phyloP scores from a whole-genome alignment of 495 filamentous ascomycete species.

The Parachaetomium inaequale region DNA sequence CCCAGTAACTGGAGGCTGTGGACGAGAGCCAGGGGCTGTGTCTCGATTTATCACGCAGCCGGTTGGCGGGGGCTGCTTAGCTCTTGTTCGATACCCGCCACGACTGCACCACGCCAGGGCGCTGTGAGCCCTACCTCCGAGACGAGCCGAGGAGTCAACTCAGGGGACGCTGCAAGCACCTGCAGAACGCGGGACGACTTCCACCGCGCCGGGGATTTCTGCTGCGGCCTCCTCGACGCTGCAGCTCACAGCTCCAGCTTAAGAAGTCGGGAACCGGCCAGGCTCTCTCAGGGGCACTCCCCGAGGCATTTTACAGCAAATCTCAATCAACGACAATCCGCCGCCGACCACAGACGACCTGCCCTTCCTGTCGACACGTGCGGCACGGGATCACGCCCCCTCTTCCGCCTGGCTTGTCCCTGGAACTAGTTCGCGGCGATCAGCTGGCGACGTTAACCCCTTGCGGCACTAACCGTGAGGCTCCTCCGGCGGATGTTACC shows the following conservation, averaged over 20 bases:
- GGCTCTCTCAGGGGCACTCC: conserved; percentile 13
- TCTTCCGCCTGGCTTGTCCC: background rate
- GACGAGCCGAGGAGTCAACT: conserved; percentile 10
- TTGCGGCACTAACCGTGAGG: conserved; percentile 8
- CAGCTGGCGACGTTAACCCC: conserved; percentile 2
- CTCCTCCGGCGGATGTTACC: conserved; percentile 8
- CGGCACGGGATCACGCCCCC: background rate
- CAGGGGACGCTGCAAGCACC: background rate
- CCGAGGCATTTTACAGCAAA: conserved; percentile 15
- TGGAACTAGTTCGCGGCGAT: background rate
- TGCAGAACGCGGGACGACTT: conserved; percentile 10
- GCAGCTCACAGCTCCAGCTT: conserved; percentile 11
- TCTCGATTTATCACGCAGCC: conserved; percentile 11
- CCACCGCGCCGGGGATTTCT: conserved; percentile 13
- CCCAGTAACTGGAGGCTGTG: conserved; percentile 21
- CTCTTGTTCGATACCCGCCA: conserved; percentile 9
- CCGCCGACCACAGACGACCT: background rate
- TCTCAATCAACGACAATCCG: background rate
- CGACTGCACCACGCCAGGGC: conserved; percentile 8
- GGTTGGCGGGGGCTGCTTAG: conserved; percentile 13
- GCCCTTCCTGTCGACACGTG: background rate
- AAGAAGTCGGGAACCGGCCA: conserved; percentile 18
- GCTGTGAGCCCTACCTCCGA: conserved; percentile 8
- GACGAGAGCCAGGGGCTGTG: conserved; percentile 24
- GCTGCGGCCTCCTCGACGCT: conserved; percentile 16